Base-by-base conservation (phyloP, 495 filamentous ascomycete genomes). In the Sabuloglossum arenarium region DNA sequence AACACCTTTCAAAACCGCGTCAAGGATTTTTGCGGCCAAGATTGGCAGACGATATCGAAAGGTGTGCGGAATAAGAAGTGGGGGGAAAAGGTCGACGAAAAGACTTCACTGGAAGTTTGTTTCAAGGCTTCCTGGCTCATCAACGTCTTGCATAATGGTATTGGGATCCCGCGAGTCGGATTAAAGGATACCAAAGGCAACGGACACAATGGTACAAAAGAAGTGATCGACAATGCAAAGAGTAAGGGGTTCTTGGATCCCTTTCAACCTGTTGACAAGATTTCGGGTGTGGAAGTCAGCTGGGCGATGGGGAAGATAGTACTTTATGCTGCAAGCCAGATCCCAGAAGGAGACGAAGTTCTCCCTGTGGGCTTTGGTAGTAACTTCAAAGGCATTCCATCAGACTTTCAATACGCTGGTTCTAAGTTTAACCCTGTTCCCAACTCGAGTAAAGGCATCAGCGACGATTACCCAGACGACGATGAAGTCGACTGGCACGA, bases 41-140 rank as follows among this genome's bases (percentile, higher is more conserved):
- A 84, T 45, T 99, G 93, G 93, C 64, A 73, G 3, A 67, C 73
- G 0, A 91, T 97, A 54, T 73, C 81, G 60, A 66, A 72, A 12
- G 80, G 76, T 21, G 67, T 94, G 31, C 69, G 71, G 4, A 66
- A 68, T 5, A 69, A 82, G 23, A 79, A 82, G 60, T 90, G 80
- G 76, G 85, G 85, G 12, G 78, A 84, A 61, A 89, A 88, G 60
- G 79, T 90, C 4, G 80, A 88, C 58, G 74, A 71, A 27, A 75
- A 82, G 65, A 80, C 75, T 23, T 85, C 88, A 9, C 77, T 79
- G 54, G 85, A 93, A 63, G 84, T 93, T 0, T 99, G 91, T 66
- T 99, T 99, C 75, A 97, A 97, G 67, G 86, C 91, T 0, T 89
- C 86, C 6, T 99, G 93, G 91, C 73, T 99, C 34, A 94, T 96